These are phyloP conservation scores for Ogataea siamensis DNA, from an alignment of 805 yeast species.

Conservation along the genomic window DNA sequence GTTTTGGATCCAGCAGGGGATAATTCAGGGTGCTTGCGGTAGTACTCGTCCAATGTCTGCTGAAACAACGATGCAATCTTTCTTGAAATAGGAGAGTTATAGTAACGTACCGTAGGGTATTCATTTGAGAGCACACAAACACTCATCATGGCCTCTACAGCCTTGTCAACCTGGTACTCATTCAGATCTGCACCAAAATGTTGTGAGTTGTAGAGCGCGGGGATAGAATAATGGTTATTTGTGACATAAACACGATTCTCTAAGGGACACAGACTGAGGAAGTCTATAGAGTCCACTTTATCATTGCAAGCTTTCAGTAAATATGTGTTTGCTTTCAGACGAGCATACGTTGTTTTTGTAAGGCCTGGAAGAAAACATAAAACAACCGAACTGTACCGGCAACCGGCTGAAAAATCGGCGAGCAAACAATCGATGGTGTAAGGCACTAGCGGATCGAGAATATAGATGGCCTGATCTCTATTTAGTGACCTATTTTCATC, in stretches of 20 bases:
- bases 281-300: conserved; percentile 33
- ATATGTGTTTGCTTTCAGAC: conserved; percentile 16
- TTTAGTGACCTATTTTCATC: conserved; percentile 30
- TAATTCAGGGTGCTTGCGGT: conserved; percentile 63
- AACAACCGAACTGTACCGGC: conserved; percentile 74
- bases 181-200: conserved; percentile 60
- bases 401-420: conserved; percentile 67
- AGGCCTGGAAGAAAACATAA: conserved; percentile 69
- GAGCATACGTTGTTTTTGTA: conserved; percentile 17
- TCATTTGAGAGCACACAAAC: conserved; percentile 80
- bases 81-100: conserved; percentile 50
- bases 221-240: conserved; percentile 59
- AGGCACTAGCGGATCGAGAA: conserved; percentile 60
- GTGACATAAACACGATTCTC: conserved; percentile 74
- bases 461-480: conserved; percentile 66
- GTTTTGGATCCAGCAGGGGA: conserved; percentile 53
- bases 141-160: conserved; percentile 66
- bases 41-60: conserved; percentile 67
- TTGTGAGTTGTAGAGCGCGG: conserved; percentile 72
- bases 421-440: conserved; percentile 73
- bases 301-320: conserved; percentile 25
- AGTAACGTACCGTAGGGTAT: conserved; percentile 81
- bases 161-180: conserved; percentile 51
- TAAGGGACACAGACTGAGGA: conserved; percentile 55
- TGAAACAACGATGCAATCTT: conserved; percentile 71